Evolutionary conservation across 371 early-diverging fungal species (phyloP).

Genomic region (Mucor mucedo): DNA sequence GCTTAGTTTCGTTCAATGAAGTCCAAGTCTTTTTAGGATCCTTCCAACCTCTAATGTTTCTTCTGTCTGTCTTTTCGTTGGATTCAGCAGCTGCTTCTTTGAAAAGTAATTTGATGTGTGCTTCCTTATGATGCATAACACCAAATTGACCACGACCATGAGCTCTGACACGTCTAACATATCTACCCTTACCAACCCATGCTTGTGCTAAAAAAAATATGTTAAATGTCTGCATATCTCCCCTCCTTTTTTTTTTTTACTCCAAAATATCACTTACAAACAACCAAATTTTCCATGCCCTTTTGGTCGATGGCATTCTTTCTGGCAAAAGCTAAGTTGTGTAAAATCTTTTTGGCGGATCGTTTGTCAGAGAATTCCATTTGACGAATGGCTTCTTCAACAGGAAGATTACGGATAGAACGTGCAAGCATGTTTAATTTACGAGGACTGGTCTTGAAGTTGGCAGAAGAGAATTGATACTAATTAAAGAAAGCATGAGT

Average conservation of each 20-base stretch:
- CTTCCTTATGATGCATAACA: conserved; percentile 74
- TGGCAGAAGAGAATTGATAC: conserved; percentile 72
- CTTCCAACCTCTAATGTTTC: conserved; percentile 68
- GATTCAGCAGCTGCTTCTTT: conserved; percentile 54
- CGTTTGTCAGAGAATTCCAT: conserved; percentile 87
- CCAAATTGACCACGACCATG: conserved; percentile 89
- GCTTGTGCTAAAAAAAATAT: conserved; percentile 60
- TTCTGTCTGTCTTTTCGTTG: conserved; percentile 36
- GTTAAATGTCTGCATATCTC: background rate
- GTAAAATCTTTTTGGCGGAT: conserved; percentile 70
- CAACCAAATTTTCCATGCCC: conserved; percentile 66
- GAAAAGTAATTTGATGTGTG: conserved; percentile 85
- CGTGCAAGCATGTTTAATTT: conserved; percentile 88
- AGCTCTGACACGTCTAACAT: conserved; percentile 65
- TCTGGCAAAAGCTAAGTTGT: conserved; percentile 76
- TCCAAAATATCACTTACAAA: conserved; percentile 33
- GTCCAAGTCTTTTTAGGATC: conserved; percentile 74
- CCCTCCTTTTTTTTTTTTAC: background rate
- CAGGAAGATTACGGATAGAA: conserved; percentile 77
- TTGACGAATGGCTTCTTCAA: conserved; percentile 86
- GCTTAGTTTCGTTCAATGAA: conserved; percentile 73
- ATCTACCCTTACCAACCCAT: conserved; percentile 91
- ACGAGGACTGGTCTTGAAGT: conserved; percentile 77
- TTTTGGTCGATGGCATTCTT: conserved; percentile 75
- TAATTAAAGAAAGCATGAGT: conserved; percentile 27